Conservation (phyloP, 129 eudicot species). For the Flaveria robusta region DNA sequence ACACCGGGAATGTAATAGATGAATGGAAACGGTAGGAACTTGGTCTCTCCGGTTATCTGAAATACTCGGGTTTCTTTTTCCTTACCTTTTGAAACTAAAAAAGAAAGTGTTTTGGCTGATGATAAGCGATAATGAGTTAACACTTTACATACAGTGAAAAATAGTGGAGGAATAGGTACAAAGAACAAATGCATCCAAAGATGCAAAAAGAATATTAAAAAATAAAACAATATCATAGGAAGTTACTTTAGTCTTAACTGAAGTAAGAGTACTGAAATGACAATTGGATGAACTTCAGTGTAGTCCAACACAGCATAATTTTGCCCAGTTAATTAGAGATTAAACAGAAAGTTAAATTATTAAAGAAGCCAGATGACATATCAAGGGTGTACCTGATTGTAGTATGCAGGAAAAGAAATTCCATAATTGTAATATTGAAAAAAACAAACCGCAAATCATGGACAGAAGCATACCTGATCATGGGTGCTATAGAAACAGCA, state of each 20-base stretch:
- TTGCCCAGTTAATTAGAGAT: background rate
- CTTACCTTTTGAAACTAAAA: too few species aligned
- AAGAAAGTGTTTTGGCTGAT: background rate
- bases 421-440: background rate
- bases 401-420: too few species aligned
- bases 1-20: background rate
- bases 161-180: background rate
- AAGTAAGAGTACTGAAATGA: background rate
- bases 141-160: background rate
- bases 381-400: background rate
- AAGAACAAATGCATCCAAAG: background rate
- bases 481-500: conserved; percentile 78
- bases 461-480: conserved; percentile 73
- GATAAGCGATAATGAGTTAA: background rate
- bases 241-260: too few species aligned
- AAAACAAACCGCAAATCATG: background rate
- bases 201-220: background rate
- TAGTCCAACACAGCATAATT: background rate
- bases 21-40: background rate
- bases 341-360: background rate
- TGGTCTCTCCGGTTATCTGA: background rate
- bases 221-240: background rate
- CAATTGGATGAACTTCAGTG: background rate
- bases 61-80: background rate
- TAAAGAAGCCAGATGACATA: background rate